Evolutionary conservation across 2,329 filamentous ascomycete genomes (phyloP).

Genomic region (Aureobasidium sp.): DNA sequence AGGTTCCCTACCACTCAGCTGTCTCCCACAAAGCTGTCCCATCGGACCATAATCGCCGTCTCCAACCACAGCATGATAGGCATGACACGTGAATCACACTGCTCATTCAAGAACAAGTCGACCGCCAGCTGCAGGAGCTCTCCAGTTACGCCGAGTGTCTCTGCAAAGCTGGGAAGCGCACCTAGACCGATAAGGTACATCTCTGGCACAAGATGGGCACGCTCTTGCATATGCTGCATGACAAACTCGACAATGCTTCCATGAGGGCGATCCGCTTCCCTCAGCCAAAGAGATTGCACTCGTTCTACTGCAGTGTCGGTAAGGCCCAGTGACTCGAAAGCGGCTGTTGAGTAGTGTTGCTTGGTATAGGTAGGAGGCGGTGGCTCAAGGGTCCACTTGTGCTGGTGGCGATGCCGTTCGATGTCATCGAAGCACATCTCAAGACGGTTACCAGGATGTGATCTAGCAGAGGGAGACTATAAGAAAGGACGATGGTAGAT

Average conservation of each 20-base stretch:
- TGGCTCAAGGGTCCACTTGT: background rate
- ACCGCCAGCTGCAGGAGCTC: background rate
- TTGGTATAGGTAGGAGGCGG: background rate
- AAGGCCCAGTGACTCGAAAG: background rate
- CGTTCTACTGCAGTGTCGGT: background rate
- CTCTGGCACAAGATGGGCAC: background rate
- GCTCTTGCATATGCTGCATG: background rate
- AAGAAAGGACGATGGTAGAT: background rate
- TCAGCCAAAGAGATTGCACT: background rate
- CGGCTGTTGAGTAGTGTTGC: background rate
- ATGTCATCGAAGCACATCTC: background rate
- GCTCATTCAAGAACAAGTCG: background rate
- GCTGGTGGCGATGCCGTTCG: background rate
- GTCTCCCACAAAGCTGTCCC: background rate
- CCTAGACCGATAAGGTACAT: background rate
- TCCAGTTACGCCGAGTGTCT: background rate
- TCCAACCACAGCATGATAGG: background rate
- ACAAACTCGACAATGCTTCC: background rate
- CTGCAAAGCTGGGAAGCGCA: background rate
- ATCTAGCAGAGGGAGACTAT: background rate
- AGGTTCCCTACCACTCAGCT: too few relatives aligned
- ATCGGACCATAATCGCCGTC: background rate
- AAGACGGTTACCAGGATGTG: background rate
- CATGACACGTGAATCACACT: background rate
- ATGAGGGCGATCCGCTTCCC: background rate